Conservation (phyloP, 768 basidiomycete species). For the Termitomyces sp. region DNA sequence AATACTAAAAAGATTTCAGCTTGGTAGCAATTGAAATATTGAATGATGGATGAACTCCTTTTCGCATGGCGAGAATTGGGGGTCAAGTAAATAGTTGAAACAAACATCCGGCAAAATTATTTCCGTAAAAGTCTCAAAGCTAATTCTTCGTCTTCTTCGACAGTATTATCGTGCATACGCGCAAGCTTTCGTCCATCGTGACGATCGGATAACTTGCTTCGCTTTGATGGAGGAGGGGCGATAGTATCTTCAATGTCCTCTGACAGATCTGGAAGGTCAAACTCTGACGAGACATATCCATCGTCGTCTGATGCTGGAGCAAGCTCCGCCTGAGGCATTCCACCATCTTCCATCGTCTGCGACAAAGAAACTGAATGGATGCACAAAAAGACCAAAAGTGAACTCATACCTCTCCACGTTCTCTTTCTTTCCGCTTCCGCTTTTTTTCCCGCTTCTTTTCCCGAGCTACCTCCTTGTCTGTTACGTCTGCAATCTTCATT, state of each 20-base stretch:
- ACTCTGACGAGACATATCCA: slow-evolving; percentile 69
- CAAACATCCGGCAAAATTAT: background rate
- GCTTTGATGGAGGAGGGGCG: slow-evolving; percentile 26
- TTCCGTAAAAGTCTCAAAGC: slow-evolving; percentile 54
- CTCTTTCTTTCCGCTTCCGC: slow-evolving; percentile 81
- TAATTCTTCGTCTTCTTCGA: slow-evolving; percentile 44
- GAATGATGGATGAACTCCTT: too few species aligned
- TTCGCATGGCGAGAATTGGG: background rate
- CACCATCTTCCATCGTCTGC: slow-evolving; percentile 26
- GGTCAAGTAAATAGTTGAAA: background rate
- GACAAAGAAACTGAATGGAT: slow-evolving; percentile 9
- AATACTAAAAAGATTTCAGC: background rate
- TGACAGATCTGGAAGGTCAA: slow-evolving; percentile 37
- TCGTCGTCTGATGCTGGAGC: slow-evolving; percentile 38
- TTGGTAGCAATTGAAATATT: too few species aligned
- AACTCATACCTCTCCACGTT: slow-evolving; percentile 37
- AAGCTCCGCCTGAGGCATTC: slow-evolving; percentile 25
- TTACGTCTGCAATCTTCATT: slow-evolving; percentile 63
- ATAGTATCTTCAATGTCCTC: slow-evolving; percentile 28
- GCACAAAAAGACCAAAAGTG: background rate
- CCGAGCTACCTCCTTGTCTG: slow-evolving; percentile 78
- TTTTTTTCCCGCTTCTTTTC: slow-evolving; percentile 92
- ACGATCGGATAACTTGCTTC: slow-evolving; percentile 15
- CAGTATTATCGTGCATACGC: slow-evolving; percentile 9
- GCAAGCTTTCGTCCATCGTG: background rate